Conservation (phyloP, 345 rosid genomes). For the Turnera subulata region DNA sequence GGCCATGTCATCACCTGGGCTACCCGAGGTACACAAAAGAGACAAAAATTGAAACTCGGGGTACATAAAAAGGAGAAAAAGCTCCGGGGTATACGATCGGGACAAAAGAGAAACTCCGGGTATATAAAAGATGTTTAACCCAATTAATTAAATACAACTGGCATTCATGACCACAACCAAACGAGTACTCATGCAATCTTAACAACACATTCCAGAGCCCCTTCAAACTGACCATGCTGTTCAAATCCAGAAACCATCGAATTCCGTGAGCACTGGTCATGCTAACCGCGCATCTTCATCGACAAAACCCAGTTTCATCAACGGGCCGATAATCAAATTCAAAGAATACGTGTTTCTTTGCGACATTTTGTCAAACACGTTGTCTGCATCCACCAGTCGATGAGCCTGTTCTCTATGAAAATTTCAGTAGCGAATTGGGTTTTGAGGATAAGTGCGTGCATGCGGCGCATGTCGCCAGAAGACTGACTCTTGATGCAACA, state of each 20-base stretch:
- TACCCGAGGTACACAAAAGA: too few relatives aligned
- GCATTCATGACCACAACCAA: slow-evolving; percentile 68
- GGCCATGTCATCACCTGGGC: too few relatives aligned
- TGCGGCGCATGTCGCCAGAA: too few relatives aligned
- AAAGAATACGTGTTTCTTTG: slow-evolving; percentile 57
- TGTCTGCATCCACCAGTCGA: slow-evolving; percentile 51
- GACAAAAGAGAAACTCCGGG: too few relatives aligned
- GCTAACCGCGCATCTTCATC: slow-evolving; percentile 50
- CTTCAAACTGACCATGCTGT: slow-evolving; percentile 51
- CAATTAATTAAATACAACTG: not conserved
- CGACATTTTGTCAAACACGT: slow-evolving; percentile 75
- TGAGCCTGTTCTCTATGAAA: slow-evolving; percentile 64
- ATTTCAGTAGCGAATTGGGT: slow-evolving; percentile 32
- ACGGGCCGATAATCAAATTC: slow-evolving; percentile 54
- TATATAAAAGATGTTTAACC: too few relatives aligned
- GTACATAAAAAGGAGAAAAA: too few relatives aligned
- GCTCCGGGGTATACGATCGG: too few relatives aligned
- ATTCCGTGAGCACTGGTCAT: slow-evolving; percentile 83
- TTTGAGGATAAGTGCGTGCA: slow-evolving; percentile 62
- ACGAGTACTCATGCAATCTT: slow-evolving; percentile 43
- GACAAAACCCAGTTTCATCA: slow-evolving; percentile 46
- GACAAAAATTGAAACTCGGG: too few relatives aligned
- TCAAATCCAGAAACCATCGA: slow-evolving; percentile 71
- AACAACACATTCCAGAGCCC: slow-evolving; percentile 38
- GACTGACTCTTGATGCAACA: slow-evolving; percentile 46